Evolutionary conservation across 2,329 filamentous ascomycete genomes (phyloP), one percentile per base, ranked within the genome.

Genomic region (Lomentospora prolificans): DNA sequence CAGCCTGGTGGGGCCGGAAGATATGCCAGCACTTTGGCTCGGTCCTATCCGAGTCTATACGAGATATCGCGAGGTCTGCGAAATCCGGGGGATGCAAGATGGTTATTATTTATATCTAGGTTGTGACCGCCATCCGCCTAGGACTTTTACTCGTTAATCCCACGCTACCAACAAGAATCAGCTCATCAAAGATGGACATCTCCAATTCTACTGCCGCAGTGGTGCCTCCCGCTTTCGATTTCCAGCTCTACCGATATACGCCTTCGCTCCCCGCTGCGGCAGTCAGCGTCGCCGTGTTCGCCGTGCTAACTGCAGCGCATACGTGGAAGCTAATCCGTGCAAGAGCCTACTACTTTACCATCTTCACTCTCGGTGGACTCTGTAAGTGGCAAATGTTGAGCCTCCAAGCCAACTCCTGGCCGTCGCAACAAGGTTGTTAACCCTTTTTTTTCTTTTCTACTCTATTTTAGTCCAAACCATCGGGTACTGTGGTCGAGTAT

Each of bases 391-490:
- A n/a, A 19, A 44, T 44, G 12, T n/a, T 19, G 7, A 14, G 19
- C 39, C 17, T 19, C 19, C 39, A 9, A 6, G 6, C 12, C 12
- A 7, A 33, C 12, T 33, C 12, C 7, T 7, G 30, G 30, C 30
- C 30, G 30, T 6, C 6, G 30, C 12, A 33, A 33, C 12, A 33
- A 33, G 10, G 39, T 36, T n/a, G n/a, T n/a, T n/a, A 10, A 36
- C 31, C 31, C 9, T 36, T 14, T 10, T 8, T 14, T 36, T 8
- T 10, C 31, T 36, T 36, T 36, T 36, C 31, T 14, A 8, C n/a
- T 36, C 3, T 36, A 10, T 10, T 44, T 8, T 19, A 54, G 66
- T 67, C 9, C 64, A 67, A 55, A 56, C 60, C n/a, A 27, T 54
- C 8, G 51, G 51, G 17, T 54, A 54, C 33, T 9, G 8, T 3